Evolutionary conservation across 148 eudicot species (phyloP).

Genomic region (Limonium bicolor): DNA sequence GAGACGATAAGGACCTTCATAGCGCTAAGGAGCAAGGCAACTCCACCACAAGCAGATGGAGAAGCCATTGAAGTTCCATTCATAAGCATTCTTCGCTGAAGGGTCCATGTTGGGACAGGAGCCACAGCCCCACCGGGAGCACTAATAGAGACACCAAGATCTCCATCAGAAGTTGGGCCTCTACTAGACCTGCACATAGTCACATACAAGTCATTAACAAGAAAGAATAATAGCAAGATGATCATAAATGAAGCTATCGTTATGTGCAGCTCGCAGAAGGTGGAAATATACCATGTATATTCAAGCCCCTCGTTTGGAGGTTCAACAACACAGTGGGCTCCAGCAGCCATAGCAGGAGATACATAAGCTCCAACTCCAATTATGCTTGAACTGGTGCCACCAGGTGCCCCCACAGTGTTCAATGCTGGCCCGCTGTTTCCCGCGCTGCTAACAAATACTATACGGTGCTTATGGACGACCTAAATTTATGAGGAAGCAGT

Average conservation of each 20-base stretch:
- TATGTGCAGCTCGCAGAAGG: neutral
- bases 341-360: conserved; percentile 98
- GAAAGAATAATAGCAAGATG: neutral
- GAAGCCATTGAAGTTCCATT: conserved; percentile 99
- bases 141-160: conserved; percentile 83
- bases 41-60: conserved; percentile 95
- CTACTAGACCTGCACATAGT: conserved; percentile 84
- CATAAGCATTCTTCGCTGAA: conserved; percentile 92
- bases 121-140: conserved; percentile 99
- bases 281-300: conserved; percentile 68
- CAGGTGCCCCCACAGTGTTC: conserved; percentile 96
- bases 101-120: conserved; percentile 99
- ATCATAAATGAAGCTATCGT: too few species aligned
- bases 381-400: conserved; percentile 95
- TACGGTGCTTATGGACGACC: conserved; percentile 80
- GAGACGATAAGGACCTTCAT: conserved; percentile 58
- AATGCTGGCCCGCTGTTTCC: conserved; percentile 96
- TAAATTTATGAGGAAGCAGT: too few species aligned
- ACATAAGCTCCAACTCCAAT: conserved; percentile 98
- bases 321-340: conserved; percentile 78
- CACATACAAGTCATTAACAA: neutral
- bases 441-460: conserved; percentile 86
- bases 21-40: conserved; percentile 79
- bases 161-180: conserved; percentile 96
- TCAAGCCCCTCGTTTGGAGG: conserved; percentile 88